Conservation (phyloP, 1,284 basidiomycete species). For the Amylostereum areolatum region DNA sequence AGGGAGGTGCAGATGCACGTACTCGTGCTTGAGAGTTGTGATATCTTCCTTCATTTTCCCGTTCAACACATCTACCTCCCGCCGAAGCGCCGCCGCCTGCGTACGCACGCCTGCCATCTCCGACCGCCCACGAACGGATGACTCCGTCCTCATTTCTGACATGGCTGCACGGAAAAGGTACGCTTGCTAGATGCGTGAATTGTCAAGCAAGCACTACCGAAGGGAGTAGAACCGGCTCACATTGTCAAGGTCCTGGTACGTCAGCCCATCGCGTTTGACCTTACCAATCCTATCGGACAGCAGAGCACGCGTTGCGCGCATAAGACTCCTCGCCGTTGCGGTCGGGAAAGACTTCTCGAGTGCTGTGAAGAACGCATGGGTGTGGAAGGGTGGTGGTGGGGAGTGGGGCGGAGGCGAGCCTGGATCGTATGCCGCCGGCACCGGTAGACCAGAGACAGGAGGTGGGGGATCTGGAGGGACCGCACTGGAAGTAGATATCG, state of each 20-base stretch:
- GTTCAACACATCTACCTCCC: conserved; percentile 85
- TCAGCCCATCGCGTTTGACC: conserved; percentile 72
- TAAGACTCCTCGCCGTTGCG: conserved; percentile 68
- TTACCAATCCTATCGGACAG: conserved; percentile 73
- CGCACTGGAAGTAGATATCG: too few species aligned
- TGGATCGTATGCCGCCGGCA: background rate
- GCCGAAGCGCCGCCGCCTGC: conserved; percentile 69
- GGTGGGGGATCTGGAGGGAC: background rate
- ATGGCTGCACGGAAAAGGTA: conserved; percentile 95
- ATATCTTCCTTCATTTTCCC: conserved; percentile 95
- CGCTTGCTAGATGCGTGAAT: conserved; percentile 62
- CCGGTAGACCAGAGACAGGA: background rate
- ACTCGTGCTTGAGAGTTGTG: conserved; percentile 88
- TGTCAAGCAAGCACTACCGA: background rate
- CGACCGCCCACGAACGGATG: conserved; percentile 79
- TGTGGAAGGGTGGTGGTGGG: conserved; percentile 32
- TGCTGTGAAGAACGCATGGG: conserved; percentile 51
- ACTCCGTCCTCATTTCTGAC: conserved; percentile 86
- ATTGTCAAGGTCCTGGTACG: conserved; percentile 85
- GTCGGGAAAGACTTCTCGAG: conserved; percentile 70
- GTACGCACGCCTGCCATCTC: conserved; percentile 80
- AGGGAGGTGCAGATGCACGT: conserved; percentile 22
- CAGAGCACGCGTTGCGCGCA: conserved; percentile 81
- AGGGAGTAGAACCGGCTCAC: conserved; percentile 38
- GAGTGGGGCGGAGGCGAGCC: conserved; percentile 5